Conservation (phyloP, 1,284 basidiomycete genomes). For the Ceratobasidium theobromae region DNA sequence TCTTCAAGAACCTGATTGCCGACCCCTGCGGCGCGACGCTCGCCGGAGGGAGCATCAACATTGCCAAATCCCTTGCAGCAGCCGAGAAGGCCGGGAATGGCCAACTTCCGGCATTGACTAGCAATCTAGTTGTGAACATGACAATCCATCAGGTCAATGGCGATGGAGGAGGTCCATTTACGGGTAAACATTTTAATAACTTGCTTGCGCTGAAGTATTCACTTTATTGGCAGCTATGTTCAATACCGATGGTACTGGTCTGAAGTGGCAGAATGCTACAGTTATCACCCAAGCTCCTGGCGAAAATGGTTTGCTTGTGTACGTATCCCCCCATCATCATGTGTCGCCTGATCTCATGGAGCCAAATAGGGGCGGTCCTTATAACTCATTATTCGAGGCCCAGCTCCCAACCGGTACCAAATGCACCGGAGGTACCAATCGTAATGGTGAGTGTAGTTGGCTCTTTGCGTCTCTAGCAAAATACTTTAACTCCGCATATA, state of each 20-base stretch:
- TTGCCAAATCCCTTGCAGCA: conserved; percentile 15
- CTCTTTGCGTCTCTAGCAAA: background rate
- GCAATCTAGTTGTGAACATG: conserved; percentile 13
- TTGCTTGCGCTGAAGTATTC: background rate
- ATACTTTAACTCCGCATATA: background rate
- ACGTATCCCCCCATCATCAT: background rate
- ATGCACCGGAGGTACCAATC: conserved; percentile 21
- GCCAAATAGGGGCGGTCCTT: conserved; percentile 15
- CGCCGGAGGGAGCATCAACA: conserved; percentile 28
- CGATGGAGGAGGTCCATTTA: conserved; percentile 27
- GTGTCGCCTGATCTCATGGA: background rate
- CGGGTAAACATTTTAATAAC: background rate
- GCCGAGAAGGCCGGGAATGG: conserved; percentile 24
- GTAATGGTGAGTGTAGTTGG: conserved; percentile 8
- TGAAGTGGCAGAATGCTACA: conserved; percentile 21
- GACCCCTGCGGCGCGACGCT: conserved; percentile 28
- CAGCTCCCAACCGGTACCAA: conserved; percentile 14
- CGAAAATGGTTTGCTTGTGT: conserved; percentile 23
- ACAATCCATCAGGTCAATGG: conserved; percentile 26
- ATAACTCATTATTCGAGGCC: conserved; percentile 23
- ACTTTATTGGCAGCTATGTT: conserved; percentile 5
- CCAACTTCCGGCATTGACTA: conserved; percentile 10
- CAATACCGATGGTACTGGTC: conserved; percentile 28
- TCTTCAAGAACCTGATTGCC: conserved; percentile 25
- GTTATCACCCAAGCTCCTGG: conserved; percentile 25